Conservation (phyloP, 2,329 filamentous ascomycete genomes). For the Fusarium fracticaudum region DNA sequence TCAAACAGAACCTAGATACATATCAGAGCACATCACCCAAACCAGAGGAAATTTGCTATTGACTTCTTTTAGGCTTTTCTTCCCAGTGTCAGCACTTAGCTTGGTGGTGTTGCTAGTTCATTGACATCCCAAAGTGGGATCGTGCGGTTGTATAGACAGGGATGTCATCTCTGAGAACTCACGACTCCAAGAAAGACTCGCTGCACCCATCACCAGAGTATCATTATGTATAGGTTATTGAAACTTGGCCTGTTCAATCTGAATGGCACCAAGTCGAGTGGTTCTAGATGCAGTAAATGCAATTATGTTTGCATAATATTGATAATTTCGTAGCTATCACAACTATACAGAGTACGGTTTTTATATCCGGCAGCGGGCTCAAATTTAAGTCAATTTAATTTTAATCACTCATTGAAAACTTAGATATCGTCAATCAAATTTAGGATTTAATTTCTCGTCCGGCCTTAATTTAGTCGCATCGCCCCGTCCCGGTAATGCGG, state of each 20-base stretch:
- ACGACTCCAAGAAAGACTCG: background rate
- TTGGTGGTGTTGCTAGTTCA: slow-evolving; percentile 25
- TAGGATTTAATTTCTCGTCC: background rate
- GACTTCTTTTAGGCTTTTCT: background rate
- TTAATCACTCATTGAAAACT: background rate
- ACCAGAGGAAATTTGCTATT: background rate
- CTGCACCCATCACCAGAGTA: background rate
- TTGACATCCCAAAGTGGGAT: slow-evolving; percentile 16
- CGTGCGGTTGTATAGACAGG: slow-evolving; percentile 14
- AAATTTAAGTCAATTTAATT: background rate
- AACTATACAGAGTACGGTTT: background rate
- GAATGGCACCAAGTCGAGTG: background rate
- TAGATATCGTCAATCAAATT: background rate
- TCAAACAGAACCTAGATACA: background rate
- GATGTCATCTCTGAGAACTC: background rate
- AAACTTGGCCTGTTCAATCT: too few species aligned
- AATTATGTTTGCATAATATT: background rate
- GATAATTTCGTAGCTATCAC: background rate
- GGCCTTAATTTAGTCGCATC: slow-evolving; percentile 3
- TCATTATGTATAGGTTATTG: background rate
- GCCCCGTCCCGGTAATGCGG: slow-evolving; percentile 11
- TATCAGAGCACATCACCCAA: background rate
- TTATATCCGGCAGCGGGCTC: background rate
- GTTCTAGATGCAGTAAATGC: background rate
- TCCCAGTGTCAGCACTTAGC: slow-evolving; percentile 15